Conservation (phyloP, 108 stramenopile genomes). For the Ochromonas danica region DNA sequence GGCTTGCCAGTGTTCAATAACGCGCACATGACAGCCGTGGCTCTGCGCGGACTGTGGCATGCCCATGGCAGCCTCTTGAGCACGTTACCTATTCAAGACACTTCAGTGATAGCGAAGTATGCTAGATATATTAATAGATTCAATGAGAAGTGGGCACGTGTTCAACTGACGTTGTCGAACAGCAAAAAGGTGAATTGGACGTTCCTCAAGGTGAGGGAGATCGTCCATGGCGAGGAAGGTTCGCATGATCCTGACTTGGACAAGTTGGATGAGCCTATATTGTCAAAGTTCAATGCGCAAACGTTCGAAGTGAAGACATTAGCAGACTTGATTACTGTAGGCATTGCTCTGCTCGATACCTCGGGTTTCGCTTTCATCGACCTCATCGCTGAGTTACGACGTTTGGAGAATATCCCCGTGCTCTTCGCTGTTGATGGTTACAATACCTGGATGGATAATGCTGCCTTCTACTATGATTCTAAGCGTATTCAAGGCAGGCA, state of each 20-base stretch:
- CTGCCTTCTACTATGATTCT: background rate
- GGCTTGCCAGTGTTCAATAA: background rate
- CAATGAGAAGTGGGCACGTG: background rate
- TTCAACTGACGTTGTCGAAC: background rate
- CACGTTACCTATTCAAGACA: background rate
- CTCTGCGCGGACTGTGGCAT: background rate
- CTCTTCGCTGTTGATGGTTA: conserved; percentile 1
- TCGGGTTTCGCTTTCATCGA: background rate
- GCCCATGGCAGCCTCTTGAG: background rate
- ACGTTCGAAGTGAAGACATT: background rate
- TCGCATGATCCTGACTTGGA: background rate
- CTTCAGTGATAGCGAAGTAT: background rate
- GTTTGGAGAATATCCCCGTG: background rate
- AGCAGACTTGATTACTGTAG: background rate
- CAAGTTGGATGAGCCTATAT: background rate
- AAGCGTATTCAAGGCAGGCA: background rate
- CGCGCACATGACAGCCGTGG: background rate
- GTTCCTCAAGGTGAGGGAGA: background rate
- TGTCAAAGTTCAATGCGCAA: background rate
- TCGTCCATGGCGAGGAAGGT: background rate
- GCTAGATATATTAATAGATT: background rate
- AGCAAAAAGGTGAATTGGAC: background rate
- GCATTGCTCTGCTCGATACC: background rate
- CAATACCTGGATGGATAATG: background rate
- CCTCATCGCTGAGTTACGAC: background rate